phyloP scores from a whole-genome alignment of 371 early-diverging fungal genomes.

The Rhizopus arrhizus region DNA sequence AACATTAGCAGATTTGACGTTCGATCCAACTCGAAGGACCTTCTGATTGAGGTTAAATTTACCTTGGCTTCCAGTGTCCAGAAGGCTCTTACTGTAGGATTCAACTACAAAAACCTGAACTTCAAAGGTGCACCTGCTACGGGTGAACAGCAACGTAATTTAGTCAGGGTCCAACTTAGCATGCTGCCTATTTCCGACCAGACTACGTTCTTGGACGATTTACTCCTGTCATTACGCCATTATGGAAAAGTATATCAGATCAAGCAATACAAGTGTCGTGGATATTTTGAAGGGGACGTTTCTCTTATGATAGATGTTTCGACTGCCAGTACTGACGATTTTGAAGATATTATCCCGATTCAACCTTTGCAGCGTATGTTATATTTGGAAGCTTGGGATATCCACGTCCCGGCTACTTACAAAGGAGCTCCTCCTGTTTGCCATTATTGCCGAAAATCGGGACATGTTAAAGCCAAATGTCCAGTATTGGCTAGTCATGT shows the following conservation, averaged over 20 bases:
- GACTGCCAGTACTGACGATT: not conserved
- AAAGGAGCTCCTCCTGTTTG: constrained; percentile 5
- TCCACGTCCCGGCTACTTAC: not conserved
- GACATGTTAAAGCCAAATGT: constrained; percentile 2
- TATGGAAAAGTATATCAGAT: constrained; percentile 5
- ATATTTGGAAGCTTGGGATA: constrained; percentile 5
- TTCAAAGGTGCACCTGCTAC: not conserved
- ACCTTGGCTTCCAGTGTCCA: too few species aligned
- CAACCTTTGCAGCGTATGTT: not conserved
- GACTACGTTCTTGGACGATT: too few species aligned
- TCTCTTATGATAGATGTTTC: not conserved
- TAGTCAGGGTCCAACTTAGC: not conserved
- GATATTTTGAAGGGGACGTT: constrained; percentile 1
- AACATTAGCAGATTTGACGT: not conserved
- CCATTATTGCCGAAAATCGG: constrained; percentile 4
- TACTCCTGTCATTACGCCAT: not conserved
- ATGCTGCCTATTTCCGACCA: not conserved
- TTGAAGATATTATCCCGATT: too few species aligned
- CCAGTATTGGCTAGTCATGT: constrained; percentile 8
- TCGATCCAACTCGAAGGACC: too few species aligned
- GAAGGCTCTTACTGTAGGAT: too few species aligned
- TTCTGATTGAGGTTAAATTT: too few species aligned
- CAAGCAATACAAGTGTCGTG: not conserved
- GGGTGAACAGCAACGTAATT: not conserved
- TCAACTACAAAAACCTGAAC: not conserved